Base-by-base conservation (phyloP, 495 filamentous ascomycete genomes). In the Xanthoparmelia taractica region DNA sequence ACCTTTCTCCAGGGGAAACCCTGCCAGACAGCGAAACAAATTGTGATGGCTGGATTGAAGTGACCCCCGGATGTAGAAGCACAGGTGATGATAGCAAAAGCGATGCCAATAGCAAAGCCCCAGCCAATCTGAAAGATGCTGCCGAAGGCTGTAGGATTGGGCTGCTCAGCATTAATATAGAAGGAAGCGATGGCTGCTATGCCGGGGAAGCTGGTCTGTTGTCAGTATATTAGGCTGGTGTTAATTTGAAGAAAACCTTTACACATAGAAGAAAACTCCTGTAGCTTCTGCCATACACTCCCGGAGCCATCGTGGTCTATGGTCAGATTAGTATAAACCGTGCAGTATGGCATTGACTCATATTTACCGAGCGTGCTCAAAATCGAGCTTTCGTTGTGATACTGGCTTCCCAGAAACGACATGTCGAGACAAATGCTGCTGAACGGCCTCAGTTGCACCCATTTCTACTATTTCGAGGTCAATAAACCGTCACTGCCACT, bases 81-180 rank as follows among this genome's bases (percentile, higher is more conserved):
- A 59, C 78, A 80, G 45, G 75, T 76, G 57, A 81, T 79, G 69
- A 83, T 81, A 38, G 80, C 80, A 64, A 83, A 81, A 17, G 78
- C 75, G 63, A 83, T 83, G 13, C 80, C 80, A 48, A 82, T 65
- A 33, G 78, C 79, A 65, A 77, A 81, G 7, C 78, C 76, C 65
- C 70, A 77, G 33, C 80, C 80, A 58, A 81, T 79, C 59, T 78
- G 74, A 65, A 81, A 77, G 57, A 82, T 63, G 56, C 69, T 74
- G 45, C 78, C 73, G 60, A 77, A 81, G 11, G 69, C 72, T 0
- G 75, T 70, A 36, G 68, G 65, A 45, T 67, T 31, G 8, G 71
- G 71, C 43, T 68, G 65, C 34, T 63, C 68, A 15, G 65, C 67
- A 64, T 79, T 76, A n/a, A 81, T 45, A 36, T 75, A 74, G 68